These are phyloP conservation scores for Spergularia bocconei DNA, from an alignment of 148 eudicot genomes.

Conservation along the genomic window DNA sequence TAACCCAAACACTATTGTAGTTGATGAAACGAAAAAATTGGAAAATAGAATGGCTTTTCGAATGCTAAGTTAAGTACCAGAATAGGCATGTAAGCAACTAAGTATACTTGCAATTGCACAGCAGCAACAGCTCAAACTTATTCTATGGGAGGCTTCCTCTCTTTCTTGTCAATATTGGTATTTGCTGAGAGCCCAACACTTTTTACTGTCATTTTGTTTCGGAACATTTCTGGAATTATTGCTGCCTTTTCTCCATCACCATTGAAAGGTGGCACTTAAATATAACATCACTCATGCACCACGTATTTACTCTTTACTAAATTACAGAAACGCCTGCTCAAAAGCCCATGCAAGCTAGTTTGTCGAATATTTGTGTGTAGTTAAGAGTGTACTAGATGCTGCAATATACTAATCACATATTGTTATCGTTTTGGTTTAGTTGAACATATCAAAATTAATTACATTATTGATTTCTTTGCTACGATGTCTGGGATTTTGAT, in stretches of 20 bases:
- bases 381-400: too few relatives aligned
- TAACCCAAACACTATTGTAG: neutral
- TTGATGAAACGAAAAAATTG: neutral
- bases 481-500: neutral
- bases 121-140: neutral
- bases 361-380: too few relatives aligned
- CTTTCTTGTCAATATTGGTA: neutral
- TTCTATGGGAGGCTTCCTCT: neutral
- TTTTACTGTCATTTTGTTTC: neutral
- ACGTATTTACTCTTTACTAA: too few relatives aligned
- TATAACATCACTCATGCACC: too few relatives aligned
- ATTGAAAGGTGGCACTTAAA: too few relatives aligned
- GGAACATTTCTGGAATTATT: too few relatives aligned
- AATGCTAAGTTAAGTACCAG: too few relatives aligned
- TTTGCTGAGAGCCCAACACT: neutral
- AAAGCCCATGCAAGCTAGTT: too few relatives aligned
- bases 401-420: too few relatives aligned
- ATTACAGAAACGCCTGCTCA: too few relatives aligned
- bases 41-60: too few relatives aligned
- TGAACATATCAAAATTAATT: neutral
- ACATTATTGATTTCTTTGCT: neutral
- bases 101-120: neutral
- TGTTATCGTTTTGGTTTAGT: neutral
- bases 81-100: neutral
- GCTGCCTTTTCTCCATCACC: too few relatives aligned